Percentiles rank a stretch among this genome's conserved stretches.
Evolutionary conservation across 2,329 filamentous ascomycete genomes (phyloP).

Genomic region (Botryosphaeria dothidea): DNA sequence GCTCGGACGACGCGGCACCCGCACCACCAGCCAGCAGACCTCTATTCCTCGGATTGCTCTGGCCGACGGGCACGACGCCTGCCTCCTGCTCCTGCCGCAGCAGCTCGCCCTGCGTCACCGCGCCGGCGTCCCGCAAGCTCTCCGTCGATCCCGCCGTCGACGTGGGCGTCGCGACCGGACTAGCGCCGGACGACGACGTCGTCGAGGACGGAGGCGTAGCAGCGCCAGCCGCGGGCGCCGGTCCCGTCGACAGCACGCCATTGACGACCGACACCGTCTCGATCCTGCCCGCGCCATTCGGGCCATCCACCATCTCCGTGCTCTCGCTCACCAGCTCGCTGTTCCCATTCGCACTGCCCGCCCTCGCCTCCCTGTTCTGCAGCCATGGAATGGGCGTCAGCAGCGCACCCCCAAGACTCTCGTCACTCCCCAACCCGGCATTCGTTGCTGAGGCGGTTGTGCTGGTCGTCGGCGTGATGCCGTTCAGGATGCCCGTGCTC

Average conservation of each 20-base stretch:
- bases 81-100: conserved; percentile 84
- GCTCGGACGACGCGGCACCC: conserved; percentile 21
- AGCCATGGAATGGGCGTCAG: conserved; percentile 96
- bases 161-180: background rate
- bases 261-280: conserved; percentile 82
- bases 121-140: conserved; percentile 44
- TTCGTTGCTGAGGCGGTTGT: conserved; percentile 40
- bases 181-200: background rate
- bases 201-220: too few relatives aligned
- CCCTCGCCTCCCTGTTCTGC: conserved; percentile 26
- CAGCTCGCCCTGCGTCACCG: conserved; percentile 77
- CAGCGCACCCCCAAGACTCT: conserved; percentile 84
- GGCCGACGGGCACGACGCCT: conserved; percentile 71
- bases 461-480: conserved; percentile 63
- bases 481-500: conserved; percentile 48
- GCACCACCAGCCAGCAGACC: conserved; percentile 24
- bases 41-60: conserved; percentile 39
- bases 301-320: conserved; percentile 78
- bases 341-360: conserved; percentile 26
- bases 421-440: conserved; percentile 70
- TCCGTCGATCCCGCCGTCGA: conserved; percentile 30
- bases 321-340: conserved; percentile 69
- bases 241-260: conserved; percentile 59
- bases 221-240: conserved; percentile 27
- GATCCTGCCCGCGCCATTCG: conserved; percentile 75